A percentile compares a stretch with the other conserved stretches of the same genome.
These are phyloP conservation scores for Suillus bovinus DNA, from an alignment of 768 basidiomycete genomes.

Conservation along the genomic window DNA sequence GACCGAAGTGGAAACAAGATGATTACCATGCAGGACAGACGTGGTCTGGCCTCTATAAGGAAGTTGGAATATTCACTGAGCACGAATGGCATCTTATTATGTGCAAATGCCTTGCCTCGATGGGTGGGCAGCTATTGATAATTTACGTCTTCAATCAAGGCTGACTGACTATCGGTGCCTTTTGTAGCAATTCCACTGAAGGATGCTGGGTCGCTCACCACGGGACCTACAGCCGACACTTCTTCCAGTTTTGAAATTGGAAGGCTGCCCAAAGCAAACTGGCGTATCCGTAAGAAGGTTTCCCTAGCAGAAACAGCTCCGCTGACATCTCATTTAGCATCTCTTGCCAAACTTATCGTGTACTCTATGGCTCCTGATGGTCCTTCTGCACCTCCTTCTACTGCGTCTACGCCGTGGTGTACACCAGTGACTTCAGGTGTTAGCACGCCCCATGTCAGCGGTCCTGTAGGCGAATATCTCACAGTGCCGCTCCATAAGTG, in stretches of 20 bases:
- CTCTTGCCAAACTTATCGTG: constrained; percentile 81
- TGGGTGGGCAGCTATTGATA: constrained; percentile 51
- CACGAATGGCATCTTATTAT: constrained; percentile 84
- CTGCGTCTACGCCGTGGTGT: constrained; percentile 68
- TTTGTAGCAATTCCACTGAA: constrained; percentile 68
- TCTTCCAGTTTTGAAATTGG: constrained; percentile 53
- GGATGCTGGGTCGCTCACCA: constrained; percentile 72
- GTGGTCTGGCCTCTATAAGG: constrained; percentile 55
- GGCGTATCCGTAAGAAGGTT: constrained; percentile 64
- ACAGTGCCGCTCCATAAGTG: constrained; percentile 57
- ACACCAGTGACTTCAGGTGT: constrained; percentile 69
- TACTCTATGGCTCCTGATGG: constrained; percentile 84
- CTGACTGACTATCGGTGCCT: constrained; percentile 7
- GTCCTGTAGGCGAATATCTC: constrained; percentile 54
- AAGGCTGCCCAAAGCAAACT: constrained; percentile 67
- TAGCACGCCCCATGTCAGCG: constrained; percentile 32
- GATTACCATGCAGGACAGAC: constrained; percentile 38
- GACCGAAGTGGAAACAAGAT: constrained; percentile 54
- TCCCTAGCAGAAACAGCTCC: not conserved
- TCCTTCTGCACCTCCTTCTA: constrained; percentile 55
- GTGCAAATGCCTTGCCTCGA: constrained; percentile 84
- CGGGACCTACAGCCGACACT: constrained; percentile 73
- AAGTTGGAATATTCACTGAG: constrained; percentile 81
- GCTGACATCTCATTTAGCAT: constrained; percentile 44
- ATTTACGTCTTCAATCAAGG: constrained; percentile 5